Percentiles rank a stretch among this genome's conserved stretches.
These are phyloP conservation scores for Paraphoma sp. DNA, from an alignment of 2,329 filamentous ascomycete genomes.

Conservation along the genomic window DNA sequence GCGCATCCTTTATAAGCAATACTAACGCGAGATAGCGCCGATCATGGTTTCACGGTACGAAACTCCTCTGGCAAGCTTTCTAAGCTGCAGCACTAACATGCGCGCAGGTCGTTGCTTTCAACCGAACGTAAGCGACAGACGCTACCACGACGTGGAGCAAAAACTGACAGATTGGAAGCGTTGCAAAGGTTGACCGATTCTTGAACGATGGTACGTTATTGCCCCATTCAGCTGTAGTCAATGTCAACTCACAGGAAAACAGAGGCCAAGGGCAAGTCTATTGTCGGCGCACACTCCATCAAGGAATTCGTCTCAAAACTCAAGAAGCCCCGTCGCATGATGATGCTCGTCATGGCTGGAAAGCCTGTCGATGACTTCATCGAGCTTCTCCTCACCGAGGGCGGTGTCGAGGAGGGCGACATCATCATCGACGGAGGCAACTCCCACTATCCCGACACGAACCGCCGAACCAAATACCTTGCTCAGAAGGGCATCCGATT, in stretches of 20 bases:
- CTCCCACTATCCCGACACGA: conserved; percentile 99
- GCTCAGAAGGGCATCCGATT: conserved; percentile 87
- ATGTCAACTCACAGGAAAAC: conserved; percentile 33
- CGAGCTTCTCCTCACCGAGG: conserved; percentile 76
- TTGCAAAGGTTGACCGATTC: conserved; percentile 97
- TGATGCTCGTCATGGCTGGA: conserved; percentile 98
- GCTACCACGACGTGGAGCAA: neutral
- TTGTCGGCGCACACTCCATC: conserved; percentile 90
- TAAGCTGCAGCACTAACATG: conserved; percentile 22
- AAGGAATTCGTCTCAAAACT: conserved; percentile 96
- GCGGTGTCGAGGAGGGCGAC: conserved; percentile 66
- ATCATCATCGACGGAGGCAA: conserved; percentile 99
- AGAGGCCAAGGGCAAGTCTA: conserved; percentile 76
- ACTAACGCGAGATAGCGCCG: conserved; percentile 49
- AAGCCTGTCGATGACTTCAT: conserved; percentile 99
- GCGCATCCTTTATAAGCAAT: conserved; percentile 17
- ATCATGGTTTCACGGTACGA: conserved; percentile 76
- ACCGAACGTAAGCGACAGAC: conserved; percentile 71
- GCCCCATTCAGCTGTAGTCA: neutral
- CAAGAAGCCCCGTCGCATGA: conserved; percentile 95
- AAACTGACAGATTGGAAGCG: conserved; percentile 49
- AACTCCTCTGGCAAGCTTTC: neutral
- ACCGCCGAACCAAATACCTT: conserved; percentile 94
- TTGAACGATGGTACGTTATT: conserved; percentile 67
- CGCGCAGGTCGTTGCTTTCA: conserved; percentile 79